Evolutionary conservation across 176 grass and related monocot species (phyloP), one percentile per base, ranked within the genome.

Genomic region (Musa schizocarpa): DNA sequence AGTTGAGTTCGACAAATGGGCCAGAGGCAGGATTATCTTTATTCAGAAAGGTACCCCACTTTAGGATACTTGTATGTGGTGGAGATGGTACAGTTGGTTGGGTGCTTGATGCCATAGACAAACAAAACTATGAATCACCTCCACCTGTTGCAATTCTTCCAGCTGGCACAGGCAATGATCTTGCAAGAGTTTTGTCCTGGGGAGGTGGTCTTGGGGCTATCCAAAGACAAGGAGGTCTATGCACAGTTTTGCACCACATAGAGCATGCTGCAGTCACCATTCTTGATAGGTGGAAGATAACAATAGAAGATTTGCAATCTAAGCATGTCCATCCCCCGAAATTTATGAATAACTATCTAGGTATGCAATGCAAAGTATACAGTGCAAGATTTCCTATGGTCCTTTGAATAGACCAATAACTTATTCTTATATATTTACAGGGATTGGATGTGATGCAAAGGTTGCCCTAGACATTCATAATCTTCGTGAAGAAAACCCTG

Each of bases 371-470:
- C 54, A 3, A 63, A 66, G 10, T 52, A 64, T 19, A 17, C 50
- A 20, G 11, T 22, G 27, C n/a, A 24, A 53, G 20, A n/a, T 27
- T 72, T 69, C 81, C 81, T 74, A 75, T 53, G 5, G n/a, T 50
- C 21, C 1, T 2, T 27, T 76, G 77, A 50, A 58, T 78, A 62
- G 53, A 81, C 77, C 20, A 70, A 50, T 34, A 73, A 10, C 9
- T 53, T 57, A 27, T 65, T 27, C 54, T 23, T 7, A 9, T 58
- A 19, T 74, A 50, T 92, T 78, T 76, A 70, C 77, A 98, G 90
- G 94, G 19, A 89, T 98, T 72, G 94, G 94, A 55, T 98, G 94
- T 74, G 94, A 98, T 93, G 94, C 94, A 67, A 98, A 98, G 73
- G 90, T 98, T 93, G 94, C 94, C 61, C 70, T 98, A 73, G 94